Base-by-base conservation (phyloP, 345 rosid species). In the Eutrema heterophyllum region DNA sequence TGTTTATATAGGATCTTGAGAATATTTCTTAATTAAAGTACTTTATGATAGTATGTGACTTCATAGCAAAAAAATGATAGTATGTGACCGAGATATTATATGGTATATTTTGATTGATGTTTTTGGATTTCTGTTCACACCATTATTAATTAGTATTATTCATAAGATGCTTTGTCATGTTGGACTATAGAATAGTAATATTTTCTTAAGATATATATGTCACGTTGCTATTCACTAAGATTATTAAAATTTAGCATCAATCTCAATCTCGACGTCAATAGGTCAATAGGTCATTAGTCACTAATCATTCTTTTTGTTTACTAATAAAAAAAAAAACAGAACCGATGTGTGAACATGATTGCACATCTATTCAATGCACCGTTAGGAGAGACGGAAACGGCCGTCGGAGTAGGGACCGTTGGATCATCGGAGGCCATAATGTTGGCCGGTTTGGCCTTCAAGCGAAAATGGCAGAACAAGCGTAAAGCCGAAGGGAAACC, bases 391-490 rank as follows among this genome's bases (percentile, higher is more conserved):
- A 21, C 81, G 0, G 89, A 86, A 81, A 78, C 87, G 0, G 90
- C 90, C 0, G 77, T 86, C 0, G 90, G 90, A 1, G 90, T 86
- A 0, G 90, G 90, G 7, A 86, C 90, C 0, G 90, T 86, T 1
- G 87, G 90, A 11, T 86, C 90, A 38, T 86, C 90, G 1, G 87
- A 86, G 79, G 90, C 90, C 24, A 86, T 86, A 30, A 86, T 86
- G 90, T 74, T 86, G 54, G 90, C 90, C 5, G 90, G 90, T 13
- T 70, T 86, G 18, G 87, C 90, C 26, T 86, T 86, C 59, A 86
- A 86, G 72, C 69, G 90, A 5, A 80, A 78, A 51, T 86, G 87
- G 90, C 90, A 86, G 50, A 84, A 86, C 82, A 82, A 73, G 72
- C 82, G 84, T n/a, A 79, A 68, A 39, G 83, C 84, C 3, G 68